Conservation (phyloP, 352 stramenopile species). For the Phytophthora syringae region DNA sequence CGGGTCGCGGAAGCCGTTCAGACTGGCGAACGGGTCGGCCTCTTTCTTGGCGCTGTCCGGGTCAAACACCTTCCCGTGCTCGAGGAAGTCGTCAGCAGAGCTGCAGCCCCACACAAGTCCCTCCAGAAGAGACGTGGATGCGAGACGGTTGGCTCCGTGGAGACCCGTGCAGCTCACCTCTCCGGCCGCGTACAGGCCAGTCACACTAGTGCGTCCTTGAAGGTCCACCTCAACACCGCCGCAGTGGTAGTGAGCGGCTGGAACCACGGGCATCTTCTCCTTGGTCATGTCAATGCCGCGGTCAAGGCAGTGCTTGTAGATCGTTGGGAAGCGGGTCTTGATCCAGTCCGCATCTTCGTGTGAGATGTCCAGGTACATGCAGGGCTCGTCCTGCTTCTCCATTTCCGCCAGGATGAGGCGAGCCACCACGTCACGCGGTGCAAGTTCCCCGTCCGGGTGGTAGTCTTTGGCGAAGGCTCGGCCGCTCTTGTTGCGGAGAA, state of each 20-base stretch:
- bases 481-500: constrained; percentile 81
- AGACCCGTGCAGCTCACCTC: constrained; percentile 95
- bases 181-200: constrained; percentile 90
- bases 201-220: constrained; percentile 80
- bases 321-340: constrained; percentile 84
- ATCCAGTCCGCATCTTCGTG: constrained; percentile 91
- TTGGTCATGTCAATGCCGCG: constrained; percentile 93
- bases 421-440: constrained; percentile 93
- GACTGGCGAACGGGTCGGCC: constrained; percentile 44
- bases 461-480: constrained; percentile 93
- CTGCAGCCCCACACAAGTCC: constrained; percentile 94
- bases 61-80: constrained; percentile 28
- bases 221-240: constrained; percentile 92
- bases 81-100: constrained; percentile 81
- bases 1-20: constrained; percentile 51
- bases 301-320: constrained; percentile 81
- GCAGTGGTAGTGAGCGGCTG: constrained; percentile 95
- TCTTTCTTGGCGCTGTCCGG: constrained; percentile 21
- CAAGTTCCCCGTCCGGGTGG: constrained; percentile 92
- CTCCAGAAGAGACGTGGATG: constrained; percentile 94
- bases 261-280: constrained; percentile 89
- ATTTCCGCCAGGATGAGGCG: constrained; percentile 93
- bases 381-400: constrained; percentile 79
- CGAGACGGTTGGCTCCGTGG: constrained; percentile 94
- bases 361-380: constrained; percentile 94